Evolutionary conservation across 306 rosid genomes (phyloP).

Genomic region (Rosa multiflora): DNA sequence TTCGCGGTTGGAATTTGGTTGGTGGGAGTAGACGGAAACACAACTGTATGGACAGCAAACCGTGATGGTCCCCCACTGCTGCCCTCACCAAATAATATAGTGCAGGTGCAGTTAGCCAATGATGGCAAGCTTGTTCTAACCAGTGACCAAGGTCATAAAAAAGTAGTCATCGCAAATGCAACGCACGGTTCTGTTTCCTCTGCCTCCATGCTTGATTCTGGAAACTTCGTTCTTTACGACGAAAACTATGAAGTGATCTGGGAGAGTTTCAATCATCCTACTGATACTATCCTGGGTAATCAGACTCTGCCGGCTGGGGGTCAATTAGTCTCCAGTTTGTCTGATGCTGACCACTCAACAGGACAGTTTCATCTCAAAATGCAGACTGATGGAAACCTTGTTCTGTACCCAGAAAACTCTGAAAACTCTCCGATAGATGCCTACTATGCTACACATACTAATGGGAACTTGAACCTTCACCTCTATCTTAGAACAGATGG

Average conservation of each 20-base stretch:
- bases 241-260: background rate
- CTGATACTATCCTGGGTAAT: constrained; percentile 18
- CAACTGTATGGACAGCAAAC: constrained; percentile 33
- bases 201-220: constrained; percentile 27
- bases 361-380: constrained; percentile 25
- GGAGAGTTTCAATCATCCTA: constrained; percentile 22
- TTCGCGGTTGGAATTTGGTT: constrained; percentile 21
- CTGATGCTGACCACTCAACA: constrained; percentile 3
- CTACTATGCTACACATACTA: background rate
- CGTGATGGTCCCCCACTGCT: constrained; percentile 10
- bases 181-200: background rate
- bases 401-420: constrained; percentile 14
- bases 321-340: constrained; percentile 9
- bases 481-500: constrained; percentile 7
- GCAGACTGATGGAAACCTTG: constrained; percentile 26
- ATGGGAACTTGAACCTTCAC: too few relatives aligned
- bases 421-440: background rate
- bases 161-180: background rate
- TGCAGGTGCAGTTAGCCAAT: background rate
- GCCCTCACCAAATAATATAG: background rate
- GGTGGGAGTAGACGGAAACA: background rate
- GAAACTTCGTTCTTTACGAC: constrained; percentile 27
- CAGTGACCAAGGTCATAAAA: background rate
- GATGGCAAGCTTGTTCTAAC: constrained; percentile 16
- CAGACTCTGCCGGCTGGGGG: background rate